These are phyloP conservation scores for Heliosperma pusillum DNA, from an alignment of 148 eudicot species.

Conservation along the genomic window DNA sequence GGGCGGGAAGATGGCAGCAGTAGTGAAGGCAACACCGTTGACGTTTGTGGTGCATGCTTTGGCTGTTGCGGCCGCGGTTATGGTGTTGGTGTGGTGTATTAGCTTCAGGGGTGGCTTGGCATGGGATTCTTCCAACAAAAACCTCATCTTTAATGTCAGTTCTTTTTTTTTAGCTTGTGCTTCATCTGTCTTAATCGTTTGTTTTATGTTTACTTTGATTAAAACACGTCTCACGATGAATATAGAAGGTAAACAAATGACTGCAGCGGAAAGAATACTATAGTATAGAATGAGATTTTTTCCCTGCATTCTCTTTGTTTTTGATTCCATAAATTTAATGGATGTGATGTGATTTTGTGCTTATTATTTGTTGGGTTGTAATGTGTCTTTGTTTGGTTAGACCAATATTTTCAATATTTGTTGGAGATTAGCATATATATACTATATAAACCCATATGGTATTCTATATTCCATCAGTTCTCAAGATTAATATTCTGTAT, in stretches of 20 bases:
- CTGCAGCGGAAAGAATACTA: too few relatives aligned
- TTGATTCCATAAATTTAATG: background rate
- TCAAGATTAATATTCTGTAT: too few relatives aligned
- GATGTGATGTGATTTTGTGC: background rate
- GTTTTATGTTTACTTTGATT: background rate
- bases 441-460: too few relatives aligned
- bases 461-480: too few relatives aligned
- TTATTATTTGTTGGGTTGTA: background rate
- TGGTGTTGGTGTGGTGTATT: constrained; percentile 74
- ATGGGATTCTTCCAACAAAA: constrained; percentile 68
- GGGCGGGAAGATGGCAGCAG: constrained; percentile 33
- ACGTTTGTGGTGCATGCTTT: constrained; percentile 56
- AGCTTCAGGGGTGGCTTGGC: constrained; percentile 80
- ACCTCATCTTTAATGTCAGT: constrained; percentile 74
- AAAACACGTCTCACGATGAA: too few relatives aligned
- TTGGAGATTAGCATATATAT: background rate
- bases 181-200: background rate
- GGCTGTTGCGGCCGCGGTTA: constrained; percentile 49
- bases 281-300: too few relatives aligned
- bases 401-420: background rate
- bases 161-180: background rate
- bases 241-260: too few relatives aligned
- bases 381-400: background rate
- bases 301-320: too few relatives aligned
- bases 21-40: constrained; percentile 41